Conservation (phyloP, 495 filamentous ascomycete genomes). For the Penicillium ochrochloron region DNA sequence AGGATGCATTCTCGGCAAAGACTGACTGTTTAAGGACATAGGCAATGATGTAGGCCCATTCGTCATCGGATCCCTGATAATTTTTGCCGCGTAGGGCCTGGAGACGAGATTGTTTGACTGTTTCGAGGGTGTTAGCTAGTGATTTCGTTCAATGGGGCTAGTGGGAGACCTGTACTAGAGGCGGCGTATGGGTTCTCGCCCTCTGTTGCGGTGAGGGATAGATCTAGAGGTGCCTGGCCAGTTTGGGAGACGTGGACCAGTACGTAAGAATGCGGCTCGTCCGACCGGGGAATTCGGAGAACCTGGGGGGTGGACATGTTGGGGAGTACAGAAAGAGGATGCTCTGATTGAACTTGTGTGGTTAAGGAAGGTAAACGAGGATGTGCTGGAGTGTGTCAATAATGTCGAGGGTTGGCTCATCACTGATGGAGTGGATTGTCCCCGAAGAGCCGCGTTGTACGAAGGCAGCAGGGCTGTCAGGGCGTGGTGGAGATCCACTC, state of each 20-base stretch:
- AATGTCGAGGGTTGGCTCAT: neutral
- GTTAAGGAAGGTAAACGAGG: neutral
- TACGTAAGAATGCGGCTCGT: conserved; percentile 56
- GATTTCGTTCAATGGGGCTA: conserved; percentile 3
- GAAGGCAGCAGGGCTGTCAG: conserved; percentile 2
- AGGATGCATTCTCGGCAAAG: conserved; percentile 16
- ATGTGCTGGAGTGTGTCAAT: neutral
- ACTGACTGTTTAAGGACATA: conserved; percentile 35
- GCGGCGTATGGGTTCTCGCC: conserved; percentile 62
- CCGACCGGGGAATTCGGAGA: conserved; percentile 59
- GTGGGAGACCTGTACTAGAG: conserved; percentile 48
- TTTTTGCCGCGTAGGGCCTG: conserved; percentile 55
- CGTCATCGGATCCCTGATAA: conserved; percentile 55
- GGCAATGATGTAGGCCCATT: conserved; percentile 60
- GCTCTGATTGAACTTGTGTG: neutral
- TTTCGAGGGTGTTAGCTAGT: conserved; percentile 26
- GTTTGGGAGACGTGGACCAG: conserved; percentile 59
- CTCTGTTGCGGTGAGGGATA: conserved; percentile 72
- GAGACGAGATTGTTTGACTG: conserved; percentile 54
- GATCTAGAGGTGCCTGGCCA: conserved; percentile 55
- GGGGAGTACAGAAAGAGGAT: neutral
- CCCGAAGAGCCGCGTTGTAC: conserved; percentile 3
- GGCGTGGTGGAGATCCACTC: neutral
- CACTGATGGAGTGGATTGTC: neutral
- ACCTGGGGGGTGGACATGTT: conserved; percentile 41